Evolutionary conservation across 2,329 filamentous ascomycete genomes (phyloP).

Genomic region (Colletotrichum chlorophyti): DNA sequence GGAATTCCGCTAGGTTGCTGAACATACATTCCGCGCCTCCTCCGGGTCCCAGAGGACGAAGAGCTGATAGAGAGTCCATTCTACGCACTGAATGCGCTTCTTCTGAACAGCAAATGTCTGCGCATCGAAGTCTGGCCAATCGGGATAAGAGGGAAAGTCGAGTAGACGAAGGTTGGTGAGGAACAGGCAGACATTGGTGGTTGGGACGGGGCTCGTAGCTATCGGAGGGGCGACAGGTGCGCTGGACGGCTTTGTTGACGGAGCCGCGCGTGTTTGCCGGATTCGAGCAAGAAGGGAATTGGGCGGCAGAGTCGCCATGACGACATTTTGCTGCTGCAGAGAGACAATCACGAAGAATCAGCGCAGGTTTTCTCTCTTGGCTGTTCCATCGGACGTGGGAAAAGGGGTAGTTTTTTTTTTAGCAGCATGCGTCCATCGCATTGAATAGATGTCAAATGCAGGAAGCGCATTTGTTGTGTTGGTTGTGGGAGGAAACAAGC

Average conservation of each 20-base stretch:
- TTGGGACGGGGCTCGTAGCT: conserved; percentile 43
- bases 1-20: not conserved
- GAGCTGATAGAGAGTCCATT: conserved; percentile 91
- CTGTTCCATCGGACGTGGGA: not conserved
- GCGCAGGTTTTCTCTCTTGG: not conserved
- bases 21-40: conserved; percentile 73
- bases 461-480: conserved; percentile 26
- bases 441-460: conserved; percentile 12
- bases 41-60: conserved; percentile 84
- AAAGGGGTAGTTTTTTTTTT: not conserved
- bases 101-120: conserved; percentile 83
- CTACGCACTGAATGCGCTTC: conserved; percentile 79
- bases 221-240: conserved; percentile 9
- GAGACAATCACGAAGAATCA: not conserved
- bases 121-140: conserved; percentile 80
- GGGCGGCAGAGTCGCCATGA: conserved; percentile 39
- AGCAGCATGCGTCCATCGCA: conserved; percentile 8
- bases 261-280: conserved; percentile 32
- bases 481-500: conserved; percentile 24
- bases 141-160: conserved; percentile 75
- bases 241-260: conserved; percentile 25
- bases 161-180: conserved; percentile 85
- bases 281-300: conserved; percentile 39
- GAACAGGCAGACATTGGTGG: conserved; percentile 70
- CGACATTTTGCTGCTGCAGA: conserved; percentile 36